Evolutionary conservation across 441 rosid species (phyloP), one percentile per base, ranked within the genome.

Genomic region (Cnidoscolus chayamansa): DNA sequence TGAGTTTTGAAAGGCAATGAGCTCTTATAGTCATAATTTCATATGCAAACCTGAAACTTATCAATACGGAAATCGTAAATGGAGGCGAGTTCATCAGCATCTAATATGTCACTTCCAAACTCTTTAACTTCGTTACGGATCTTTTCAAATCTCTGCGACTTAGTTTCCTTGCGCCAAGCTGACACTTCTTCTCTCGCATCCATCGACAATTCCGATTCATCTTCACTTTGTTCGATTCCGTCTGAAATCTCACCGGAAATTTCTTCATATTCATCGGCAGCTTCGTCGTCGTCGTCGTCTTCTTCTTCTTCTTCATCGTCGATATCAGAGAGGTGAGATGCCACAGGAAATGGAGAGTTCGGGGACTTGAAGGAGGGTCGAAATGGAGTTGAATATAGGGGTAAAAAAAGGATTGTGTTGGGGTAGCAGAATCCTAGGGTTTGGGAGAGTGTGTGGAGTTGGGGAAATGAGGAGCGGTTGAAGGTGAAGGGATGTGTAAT

Each of bases 41-140:
- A 6, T 32, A 17, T 4, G 2, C 30, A 56, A 78, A 94, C 99
- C 97, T 92, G 99, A 77, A 94, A 94, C 81, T 87, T 92, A 68
- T 94, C 99, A 59, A 94, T 86, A 48, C 97, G 96, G 67, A 92
- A 92, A 82, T 89, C 89, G 76, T 92, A 90, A 65, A 90, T 75
- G n/a, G 91, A 89, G 45, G 97, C 79, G 65, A 94, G 96, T 73
- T 90, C 92, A 70, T 92, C 84, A 15, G 83, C 87, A 72, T 89
- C 97, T 49, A 94, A 86, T 79, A 92, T 84, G 63, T 88, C 92
- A 10, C 77, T 81, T 45, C 98, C 98, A 67, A 88, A 87, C 82
- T 85, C 88, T 64, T 80, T 72, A 13, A 92, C 96, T 71, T 86
- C 87, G 12, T 78, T 74, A 67, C 91, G 84, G 16, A 94, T 88